Conservation (phyloP, 768 basidiomycete species). For the Russula vinacea region DNA sequence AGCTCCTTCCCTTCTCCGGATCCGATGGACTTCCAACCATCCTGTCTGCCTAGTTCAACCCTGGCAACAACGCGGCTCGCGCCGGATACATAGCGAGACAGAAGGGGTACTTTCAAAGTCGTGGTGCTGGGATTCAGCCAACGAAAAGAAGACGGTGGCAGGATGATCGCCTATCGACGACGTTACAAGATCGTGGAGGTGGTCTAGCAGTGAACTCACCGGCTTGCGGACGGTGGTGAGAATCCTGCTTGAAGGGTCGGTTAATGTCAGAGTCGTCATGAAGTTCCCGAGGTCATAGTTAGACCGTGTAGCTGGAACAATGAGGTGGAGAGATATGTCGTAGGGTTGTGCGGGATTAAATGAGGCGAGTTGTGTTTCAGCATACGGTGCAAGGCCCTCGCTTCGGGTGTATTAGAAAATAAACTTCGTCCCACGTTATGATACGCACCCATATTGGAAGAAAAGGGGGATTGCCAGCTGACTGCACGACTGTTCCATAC, state of each 20-base stretch:
- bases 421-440: background rate
- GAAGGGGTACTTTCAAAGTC: constrained; percentile 52
- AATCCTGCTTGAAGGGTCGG: constrained; percentile 59
- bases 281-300: constrained; percentile 82
- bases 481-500: constrained; percentile 73
- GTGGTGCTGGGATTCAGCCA: constrained; percentile 43
- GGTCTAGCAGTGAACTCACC: constrained; percentile 43
- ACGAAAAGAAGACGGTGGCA: constrained; percentile 44
- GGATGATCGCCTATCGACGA: constrained; percentile 52
- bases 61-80: constrained; percentile 51
- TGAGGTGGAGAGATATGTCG: constrained; percentile 63
- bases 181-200: background rate
- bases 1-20: constrained; percentile 70
- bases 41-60: constrained; percentile 70
- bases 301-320: constrained; percentile 60
- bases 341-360: constrained; percentile 67
- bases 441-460: constrained; percentile 75
- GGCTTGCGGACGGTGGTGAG: constrained; percentile 59
- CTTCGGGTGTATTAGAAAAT: constrained; percentile 38
- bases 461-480: constrained; percentile 64
- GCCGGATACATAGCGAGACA: constrained; percentile 52
- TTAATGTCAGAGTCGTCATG: constrained; percentile 66
- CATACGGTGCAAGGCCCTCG: constrained; percentile 63
- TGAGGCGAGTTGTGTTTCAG: constrained; percentile 48
- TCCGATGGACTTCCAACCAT: constrained; percentile 69